Percentiles rank a stretch among this genome's conserved stretches.
Evolutionary conservation across 2,329 filamentous ascomycete genomes (phyloP).

Genomic region (Colletotrichum trifolii): DNA sequence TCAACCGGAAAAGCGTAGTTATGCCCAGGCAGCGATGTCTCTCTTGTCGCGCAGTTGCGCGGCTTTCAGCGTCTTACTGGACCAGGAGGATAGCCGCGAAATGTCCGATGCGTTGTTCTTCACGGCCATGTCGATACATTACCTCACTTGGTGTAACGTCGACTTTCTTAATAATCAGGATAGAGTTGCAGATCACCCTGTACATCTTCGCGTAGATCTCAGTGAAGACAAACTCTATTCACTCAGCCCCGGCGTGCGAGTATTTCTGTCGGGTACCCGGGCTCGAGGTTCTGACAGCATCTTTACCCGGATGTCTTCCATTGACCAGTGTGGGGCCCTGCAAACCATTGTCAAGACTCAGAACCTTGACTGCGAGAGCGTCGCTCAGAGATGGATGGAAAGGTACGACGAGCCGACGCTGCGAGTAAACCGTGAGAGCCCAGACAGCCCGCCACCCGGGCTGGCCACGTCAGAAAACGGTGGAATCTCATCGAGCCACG

Average conservation of each 20-base stretch:
- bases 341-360: slow-evolving; percentile 32
- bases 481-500: too few relatives aligned
- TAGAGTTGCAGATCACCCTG: not conserved
- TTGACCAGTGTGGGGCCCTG: slow-evolving; percentile 39
- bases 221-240: slow-evolving; percentile 43
- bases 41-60: slow-evolving; percentile 40
- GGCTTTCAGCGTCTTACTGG: slow-evolving; percentile 41
- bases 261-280: slow-evolving; percentile 16
- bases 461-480: too few relatives aligned
- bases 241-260: slow-evolving; percentile 42
- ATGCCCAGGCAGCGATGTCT: slow-evolving; percentile 38
- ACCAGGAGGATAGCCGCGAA: slow-evolving; percentile 3
- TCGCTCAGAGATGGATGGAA: slow-evolving; percentile 38
- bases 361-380: slow-evolving; percentile 35
- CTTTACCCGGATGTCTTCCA: slow-evolving; percentile 34
- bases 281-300: slow-evolving; percentile 33
- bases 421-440: not conserved
- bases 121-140: slow-evolving; percentile 44
- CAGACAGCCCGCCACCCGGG: not conserved
- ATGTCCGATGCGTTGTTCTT: slow-evolving; percentile 37
- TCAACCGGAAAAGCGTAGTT: slow-evolving; percentile 29
- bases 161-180: slow-evolving; percentile 39
- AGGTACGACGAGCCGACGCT: slow-evolving; percentile 39
- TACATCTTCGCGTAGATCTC: slow-evolving; percentile 36
- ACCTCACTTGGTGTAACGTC: slow-evolving; percentile 45